Evolutionary conservation across 1,139 yeast genomes (phyloP).

Genomic region (Saccharomyces hybrid): DNA sequence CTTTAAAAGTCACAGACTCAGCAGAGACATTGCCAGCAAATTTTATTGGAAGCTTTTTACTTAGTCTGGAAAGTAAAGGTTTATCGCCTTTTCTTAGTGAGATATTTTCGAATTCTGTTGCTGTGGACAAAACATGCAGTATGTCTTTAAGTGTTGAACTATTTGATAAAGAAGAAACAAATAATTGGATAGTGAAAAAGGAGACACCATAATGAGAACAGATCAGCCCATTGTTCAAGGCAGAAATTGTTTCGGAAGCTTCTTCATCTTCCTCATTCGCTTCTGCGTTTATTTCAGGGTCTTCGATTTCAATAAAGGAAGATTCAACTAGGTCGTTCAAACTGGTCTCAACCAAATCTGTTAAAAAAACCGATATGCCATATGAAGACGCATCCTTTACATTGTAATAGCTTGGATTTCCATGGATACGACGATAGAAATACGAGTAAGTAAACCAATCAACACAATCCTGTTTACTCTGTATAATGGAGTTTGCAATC

Average conservation of each 20-base stretch:
- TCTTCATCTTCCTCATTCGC: neutral
- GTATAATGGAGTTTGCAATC: slow-evolving; percentile 57
- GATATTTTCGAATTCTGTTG: slow-evolving; percentile 60
- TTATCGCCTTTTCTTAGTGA: slow-evolving; percentile 60
- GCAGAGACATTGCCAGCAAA: slow-evolving; percentile 47
- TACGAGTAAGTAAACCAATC: slow-evolving; percentile 86
- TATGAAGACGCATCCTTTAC: slow-evolving; percentile 53
- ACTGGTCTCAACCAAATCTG: slow-evolving; percentile 72
- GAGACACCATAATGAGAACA: slow-evolving; percentile 66
- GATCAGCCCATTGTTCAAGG: slow-evolving; percentile 37
- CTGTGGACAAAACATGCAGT: slow-evolving; percentile 51
- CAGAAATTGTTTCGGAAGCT: slow-evolving; percentile 30
- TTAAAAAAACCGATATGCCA: slow-evolving; percentile 72
- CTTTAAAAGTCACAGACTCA: slow-evolving; percentile 39
- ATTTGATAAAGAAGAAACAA: slow-evolving; percentile 42
- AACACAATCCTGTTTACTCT: slow-evolving; percentile 72
- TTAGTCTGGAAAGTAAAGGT: slow-evolving; percentile 40
- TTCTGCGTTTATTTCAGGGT: slow-evolving; percentile 34
- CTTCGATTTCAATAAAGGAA: slow-evolving; percentile 51
- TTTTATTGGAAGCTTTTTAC: slow-evolving; percentile 58
- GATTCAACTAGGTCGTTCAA: slow-evolving; percentile 56
- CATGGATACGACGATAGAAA: slow-evolving; percentile 69
- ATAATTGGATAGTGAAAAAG: slow-evolving; percentile 56
- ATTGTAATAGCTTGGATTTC: slow-evolving; percentile 87
- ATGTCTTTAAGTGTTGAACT: slow-evolving; percentile 55